A percentile compares a stretch with the other conserved stretches of the same genome.
phyloP scores from a whole-genome alignment of 306 rosid species.

The Dryas octopetala region DNA sequence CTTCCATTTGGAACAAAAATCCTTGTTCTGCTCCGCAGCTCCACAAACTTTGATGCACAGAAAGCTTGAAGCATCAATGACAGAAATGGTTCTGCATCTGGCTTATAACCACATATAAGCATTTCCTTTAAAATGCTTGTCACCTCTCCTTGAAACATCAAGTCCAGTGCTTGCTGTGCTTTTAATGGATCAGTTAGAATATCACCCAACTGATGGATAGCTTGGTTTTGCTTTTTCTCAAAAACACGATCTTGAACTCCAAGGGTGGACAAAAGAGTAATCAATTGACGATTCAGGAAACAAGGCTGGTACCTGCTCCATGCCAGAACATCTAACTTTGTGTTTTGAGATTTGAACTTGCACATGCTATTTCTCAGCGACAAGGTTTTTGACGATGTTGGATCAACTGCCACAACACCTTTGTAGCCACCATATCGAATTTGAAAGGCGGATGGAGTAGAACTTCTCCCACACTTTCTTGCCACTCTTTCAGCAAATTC shows the following conservation, averaged over 20 bases:
- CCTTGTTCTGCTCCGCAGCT: no score
- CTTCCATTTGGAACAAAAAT: slow-evolving; percentile 39
- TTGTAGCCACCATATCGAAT: slow-evolving; percentile 45
- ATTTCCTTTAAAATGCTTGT: slow-evolving; percentile 33
- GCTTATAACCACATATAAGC: slow-evolving; percentile 38
- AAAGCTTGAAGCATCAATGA: slow-evolving; percentile 39
- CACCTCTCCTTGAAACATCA: slow-evolving; percentile 35
- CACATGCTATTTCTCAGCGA: slow-evolving; percentile 43
- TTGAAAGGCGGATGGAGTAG: slow-evolving; percentile 46
- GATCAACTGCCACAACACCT: slow-evolving; percentile 54
- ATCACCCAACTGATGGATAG: slow-evolving; percentile 23
- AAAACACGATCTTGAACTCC: slow-evolving; percentile 35
- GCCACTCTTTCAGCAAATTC: no score
- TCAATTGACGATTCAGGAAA: slow-evolving; percentile 41
- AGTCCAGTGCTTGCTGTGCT: slow-evolving; percentile 31
- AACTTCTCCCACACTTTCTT: slow-evolving; percentile 29
- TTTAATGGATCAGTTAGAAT: slow-evolving; percentile 30
- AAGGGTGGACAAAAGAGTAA: slow-evolving; percentile 39
- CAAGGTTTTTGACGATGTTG: slow-evolving; percentile 26
- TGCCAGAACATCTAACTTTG: slow-evolving; percentile 30
- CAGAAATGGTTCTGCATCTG: slow-evolving; percentile 44
- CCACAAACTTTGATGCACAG: no score
- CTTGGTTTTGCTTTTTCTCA: slow-evolving; percentile 25
- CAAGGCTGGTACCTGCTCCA: slow-evolving; percentile 47
- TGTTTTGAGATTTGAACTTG: slow-evolving; percentile 37